A percentile compares a stretch with the other conserved stretches of the same genome.
phyloP scores from a whole-genome alignment of 352 stramenopile genomes.

The Phytopythium kandeliae region DNA sequence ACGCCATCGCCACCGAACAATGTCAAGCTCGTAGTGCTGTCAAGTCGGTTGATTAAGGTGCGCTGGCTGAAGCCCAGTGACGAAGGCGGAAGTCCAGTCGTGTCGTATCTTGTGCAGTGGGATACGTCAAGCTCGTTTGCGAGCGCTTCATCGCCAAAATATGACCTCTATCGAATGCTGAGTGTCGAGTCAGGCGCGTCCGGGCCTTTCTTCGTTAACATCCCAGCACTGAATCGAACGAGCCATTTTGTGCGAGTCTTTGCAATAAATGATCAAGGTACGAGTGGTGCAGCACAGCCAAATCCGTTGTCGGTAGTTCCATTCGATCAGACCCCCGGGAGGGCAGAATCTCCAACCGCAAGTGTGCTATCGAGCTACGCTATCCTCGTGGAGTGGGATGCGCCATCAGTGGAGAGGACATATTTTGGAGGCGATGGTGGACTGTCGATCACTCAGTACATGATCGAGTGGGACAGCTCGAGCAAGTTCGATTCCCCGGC shows the following conservation, averaged over 20 bases:
- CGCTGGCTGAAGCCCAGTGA: slow-evolving; percentile 54
- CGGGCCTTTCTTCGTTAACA: slow-evolving; percentile 89
- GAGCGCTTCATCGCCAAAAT: slow-evolving; percentile 70
- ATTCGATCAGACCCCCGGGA: slow-evolving; percentile 70
- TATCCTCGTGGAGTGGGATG: slow-evolving; percentile 89
- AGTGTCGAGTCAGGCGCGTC: slow-evolving; percentile 24
- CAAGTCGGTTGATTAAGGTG: slow-evolving; percentile 70
- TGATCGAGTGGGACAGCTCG: slow-evolving; percentile 94
- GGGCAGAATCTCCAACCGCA: slow-evolving; percentile 47
- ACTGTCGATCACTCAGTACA: slow-evolving; percentile 91
- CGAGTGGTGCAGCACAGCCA: slow-evolving; percentile 37
- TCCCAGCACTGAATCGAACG: slow-evolving; percentile 52
- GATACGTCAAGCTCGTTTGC: slow-evolving; percentile 67
- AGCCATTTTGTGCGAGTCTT: slow-evolving; percentile 88
- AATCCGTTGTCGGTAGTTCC: slow-evolving; percentile 49
- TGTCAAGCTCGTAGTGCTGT: slow-evolving; percentile 52
- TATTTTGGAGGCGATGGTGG: slow-evolving; percentile 91
- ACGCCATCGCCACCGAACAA: slow-evolving; percentile 25
- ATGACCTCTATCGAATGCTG: slow-evolving; percentile 48
- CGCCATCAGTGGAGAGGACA: slow-evolving; percentile 72
- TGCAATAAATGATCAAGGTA: slow-evolving; percentile 89
- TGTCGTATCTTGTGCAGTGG: slow-evolving; percentile 92
- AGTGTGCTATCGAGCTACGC: slow-evolving; percentile 86
- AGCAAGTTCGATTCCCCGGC: slow-evolving; percentile 87
- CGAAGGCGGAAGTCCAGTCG: slow-evolving; percentile 70